phyloP scores from a whole-genome alignment of 2,329 filamentous ascomycete species.

The Herpomyces periplanetae region DNA sequence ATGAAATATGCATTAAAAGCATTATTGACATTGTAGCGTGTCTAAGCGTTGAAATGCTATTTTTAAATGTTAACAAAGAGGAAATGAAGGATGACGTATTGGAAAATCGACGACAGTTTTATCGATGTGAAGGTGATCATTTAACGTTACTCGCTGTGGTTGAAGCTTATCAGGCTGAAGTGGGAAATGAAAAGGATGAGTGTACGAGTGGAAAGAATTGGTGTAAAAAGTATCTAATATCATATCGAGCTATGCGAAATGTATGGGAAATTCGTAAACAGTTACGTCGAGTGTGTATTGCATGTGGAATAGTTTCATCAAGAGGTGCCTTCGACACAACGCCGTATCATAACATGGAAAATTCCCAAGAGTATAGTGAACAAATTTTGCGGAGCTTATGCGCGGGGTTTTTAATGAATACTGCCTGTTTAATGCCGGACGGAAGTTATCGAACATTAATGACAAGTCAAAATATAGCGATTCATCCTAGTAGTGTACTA shows the following conservation, averaged over 20 bases:
- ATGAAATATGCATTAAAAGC: too few relatives aligned
- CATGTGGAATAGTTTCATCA: too few relatives aligned
- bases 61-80: constrained; percentile 15
- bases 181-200: constrained; percentile 16
- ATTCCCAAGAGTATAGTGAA: constrained; percentile 8
- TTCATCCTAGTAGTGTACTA: constrained; percentile 19
- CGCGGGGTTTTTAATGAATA: constrained; percentile 17
- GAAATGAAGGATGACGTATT: constrained; percentile 18
- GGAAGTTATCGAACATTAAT: constrained; percentile 19
- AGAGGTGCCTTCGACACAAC: too few relatives aligned
- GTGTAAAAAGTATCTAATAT: constrained; percentile 17
- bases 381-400: constrained; percentile 17
- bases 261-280: constrained; percentile 11
- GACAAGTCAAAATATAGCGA: constrained; percentile 19
- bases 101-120: constrained; percentile 14
- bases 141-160: constrained; percentile 19
- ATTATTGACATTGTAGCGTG: too few relatives aligned
- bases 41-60: constrained; percentile 22
- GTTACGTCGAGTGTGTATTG: not conserved
- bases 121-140: constrained; percentile 20
- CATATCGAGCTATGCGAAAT: constrained; percentile 21
- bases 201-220: constrained; percentile 17
- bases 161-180: constrained; percentile 16
- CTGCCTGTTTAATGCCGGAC: constrained; percentile 17
- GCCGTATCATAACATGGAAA: too few relatives aligned